Base-by-base conservation (phyloP, 139 green algal genomes). In the Zygnema cylindricum region DNA sequence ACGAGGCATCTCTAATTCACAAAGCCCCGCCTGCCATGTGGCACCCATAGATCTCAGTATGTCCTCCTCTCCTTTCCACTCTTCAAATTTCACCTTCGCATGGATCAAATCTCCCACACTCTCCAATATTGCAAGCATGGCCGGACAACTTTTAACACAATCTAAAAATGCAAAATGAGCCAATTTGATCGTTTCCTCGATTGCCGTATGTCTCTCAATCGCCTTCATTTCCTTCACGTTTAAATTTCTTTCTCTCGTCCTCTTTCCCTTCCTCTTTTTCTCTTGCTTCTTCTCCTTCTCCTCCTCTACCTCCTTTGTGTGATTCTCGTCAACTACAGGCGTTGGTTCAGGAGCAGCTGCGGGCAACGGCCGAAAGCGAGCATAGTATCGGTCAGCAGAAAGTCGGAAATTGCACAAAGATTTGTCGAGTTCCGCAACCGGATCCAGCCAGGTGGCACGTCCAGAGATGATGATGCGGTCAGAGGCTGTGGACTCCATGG, bases 11-110 rank as follows among this genome's bases (percentile, higher is more conserved):
- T 79, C 71, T 11, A 79, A 7, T 16, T 79, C 36, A 16, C 71
- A 79, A 16, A 79, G 71, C 71, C 7, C 38, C 11, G 71, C 71
- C 71, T 79, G 71, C 71, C 71, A 79, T 3, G 71, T 79, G 7
- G 7, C 71, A 3, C 71, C 71, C 71, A 79, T 16, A 25, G 49
- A 7, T 16, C 49, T 7, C 49, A 63, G 16, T 25, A 63, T 7
- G 7, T 63, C 49, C 49, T 63, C 49, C 49, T 63, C 49, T 7
- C 7, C 49, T 16, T 16, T 7, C 49, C 7, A 7, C 49, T 63
- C 49, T 16, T 16, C 49, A 63, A 25, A 7, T 16, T 16, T 63
- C 49, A 16, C 49, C 49, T 7, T 16, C 16, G 49, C 49, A 16
- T 7, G 7, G 7, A 16, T 16, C 49, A 63, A 25, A 16, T 7